These are phyloP conservation scores for Alopecurus myosuroides DNA, from an alignment of 176 grass and related monocot genomes.

Conservation along the genomic window DNA sequence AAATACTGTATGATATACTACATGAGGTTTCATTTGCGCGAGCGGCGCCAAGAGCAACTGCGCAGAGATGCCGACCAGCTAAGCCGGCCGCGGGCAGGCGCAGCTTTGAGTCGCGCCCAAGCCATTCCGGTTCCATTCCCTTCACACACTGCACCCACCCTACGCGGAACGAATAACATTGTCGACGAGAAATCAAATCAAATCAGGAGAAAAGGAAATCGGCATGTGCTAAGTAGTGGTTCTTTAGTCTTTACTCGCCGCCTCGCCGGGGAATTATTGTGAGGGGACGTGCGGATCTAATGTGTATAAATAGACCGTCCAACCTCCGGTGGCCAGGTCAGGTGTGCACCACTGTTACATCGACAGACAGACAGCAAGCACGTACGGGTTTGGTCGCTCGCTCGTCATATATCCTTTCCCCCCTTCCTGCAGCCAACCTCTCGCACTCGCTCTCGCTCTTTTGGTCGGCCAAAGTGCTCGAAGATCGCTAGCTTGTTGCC, in stretches of 20 bases:
- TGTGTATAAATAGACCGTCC: constrained; percentile 31
- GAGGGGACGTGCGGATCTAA: not conserved
- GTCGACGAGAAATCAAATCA: not conserved
- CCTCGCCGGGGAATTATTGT: not conserved
- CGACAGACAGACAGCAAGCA: not conserved
- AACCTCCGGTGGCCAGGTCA: constrained; percentile 3
- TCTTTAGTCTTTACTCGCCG: too few relatives aligned
- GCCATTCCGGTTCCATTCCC: constrained; percentile 29
- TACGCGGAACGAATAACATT: not conserved
- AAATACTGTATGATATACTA: too few relatives aligned
- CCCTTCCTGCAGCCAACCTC: not conserved
- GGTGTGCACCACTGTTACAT: not conserved
- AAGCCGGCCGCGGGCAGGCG: not conserved
- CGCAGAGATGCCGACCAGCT: constrained; percentile 25
- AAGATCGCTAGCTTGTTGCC: not conserved
- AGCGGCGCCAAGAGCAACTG: not conserved
- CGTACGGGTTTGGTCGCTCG: not conserved
- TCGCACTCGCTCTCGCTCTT: not conserved
- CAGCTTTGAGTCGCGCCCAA: constrained; percentile 40
- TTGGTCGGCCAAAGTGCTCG: not conserved
- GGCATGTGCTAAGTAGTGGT: not conserved
- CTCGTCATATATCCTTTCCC: not conserved
- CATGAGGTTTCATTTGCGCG: not conserved
- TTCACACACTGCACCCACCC: constrained; percentile 3
- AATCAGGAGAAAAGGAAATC: not conserved